These are phyloP conservation scores for Paracorniculantispora psalliotae DNA, from an alignment of 2,329 filamentous ascomycete genomes.

Conservation along the genomic window DNA sequence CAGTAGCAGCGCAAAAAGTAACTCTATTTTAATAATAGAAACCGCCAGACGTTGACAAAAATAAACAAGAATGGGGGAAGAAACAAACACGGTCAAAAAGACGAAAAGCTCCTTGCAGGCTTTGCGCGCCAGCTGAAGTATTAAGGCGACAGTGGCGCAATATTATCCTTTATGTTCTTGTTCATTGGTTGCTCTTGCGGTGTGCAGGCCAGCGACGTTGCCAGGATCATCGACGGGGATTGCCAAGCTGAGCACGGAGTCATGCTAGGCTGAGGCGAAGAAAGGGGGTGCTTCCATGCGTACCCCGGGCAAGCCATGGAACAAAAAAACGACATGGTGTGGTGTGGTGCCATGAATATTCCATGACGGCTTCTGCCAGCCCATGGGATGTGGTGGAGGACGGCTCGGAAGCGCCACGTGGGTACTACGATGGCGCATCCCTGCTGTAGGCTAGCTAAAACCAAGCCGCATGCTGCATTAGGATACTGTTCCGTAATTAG, in stretches of 20 bases:
- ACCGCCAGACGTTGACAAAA: background rate
- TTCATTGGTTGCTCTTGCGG: background rate
- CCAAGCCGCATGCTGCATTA: conserved; percentile 7
- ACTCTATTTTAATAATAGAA: background rate
- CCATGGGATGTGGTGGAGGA: background rate
- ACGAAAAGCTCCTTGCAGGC: background rate
- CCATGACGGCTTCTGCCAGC: background rate
- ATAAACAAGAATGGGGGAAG: background rate
- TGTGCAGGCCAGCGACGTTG: background rate
- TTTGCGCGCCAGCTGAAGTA: background rate
- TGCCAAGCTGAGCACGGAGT: background rate
- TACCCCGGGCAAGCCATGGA: background rate
- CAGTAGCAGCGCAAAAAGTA: background rate
- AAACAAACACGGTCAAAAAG: background rate
- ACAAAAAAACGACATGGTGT: background rate
- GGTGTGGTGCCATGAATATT: background rate
- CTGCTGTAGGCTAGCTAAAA: background rate
- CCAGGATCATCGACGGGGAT: background rate
- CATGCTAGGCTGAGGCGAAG: background rate
- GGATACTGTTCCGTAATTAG: conserved; percentile 14
- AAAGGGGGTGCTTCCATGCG: background rate
- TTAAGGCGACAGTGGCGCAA: conserved; percentile 6
- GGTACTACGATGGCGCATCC: conserved; percentile 9
- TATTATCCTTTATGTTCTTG: background rate
- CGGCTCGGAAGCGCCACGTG: conserved; percentile 14